Base-by-base conservation (phyloP, 352 stramenopile genomes). In the Phytophthora pluvialis region DNA sequence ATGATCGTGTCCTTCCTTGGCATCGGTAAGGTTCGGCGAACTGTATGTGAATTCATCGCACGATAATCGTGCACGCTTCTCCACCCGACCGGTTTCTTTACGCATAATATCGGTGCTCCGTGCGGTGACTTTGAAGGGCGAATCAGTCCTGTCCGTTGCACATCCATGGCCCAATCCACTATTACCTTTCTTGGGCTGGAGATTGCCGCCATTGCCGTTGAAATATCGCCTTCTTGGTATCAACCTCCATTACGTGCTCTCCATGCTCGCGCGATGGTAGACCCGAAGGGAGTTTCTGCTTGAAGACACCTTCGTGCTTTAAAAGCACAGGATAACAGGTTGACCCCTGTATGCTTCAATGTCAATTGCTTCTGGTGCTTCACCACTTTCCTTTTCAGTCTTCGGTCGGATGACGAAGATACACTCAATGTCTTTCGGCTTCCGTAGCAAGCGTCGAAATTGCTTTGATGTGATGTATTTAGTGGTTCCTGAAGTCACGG, bases 61-160 rank as follows among this genome's bases (percentile, higher is more conserved):
- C 48, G 40, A 28, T 45, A 72, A 35, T 60, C 64, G 31, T 74
- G 59, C 3, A 73, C 58, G 8, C 73, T 77, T 0, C 64, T 16
- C 58, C 62, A 70, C 0, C 61, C 70, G 31, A 54, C 39, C 0
- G 49, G 28, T n/a, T n/a, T 29, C 68, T 74, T 38, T 67, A 72
- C 54, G 15, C 59, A 73, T 16, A 73, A 65, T 47, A 69, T 0
- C n/a, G 68, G 68, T 29, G 39, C 35, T 13, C 42, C 43, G 42
- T 72, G 46, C 3, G 70, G 64, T 0, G 49, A 64, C 5, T 4
- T 75, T 1, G 39, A 67, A 7, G 38, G 39, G 1, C 64, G 35
- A 26, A 72, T 64, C 3, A 61, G 16, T 44, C 28, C 44, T 5
- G 33, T 29, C 5, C 2, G 10, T 6, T 16, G 12, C 39, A 57